A percentile compares a stretch with the other conserved stretches of the same genome.
Evolutionary conservation across 2,329 filamentous ascomycete species (phyloP).

Genomic region (Fusarium phyllophilum): DNA sequence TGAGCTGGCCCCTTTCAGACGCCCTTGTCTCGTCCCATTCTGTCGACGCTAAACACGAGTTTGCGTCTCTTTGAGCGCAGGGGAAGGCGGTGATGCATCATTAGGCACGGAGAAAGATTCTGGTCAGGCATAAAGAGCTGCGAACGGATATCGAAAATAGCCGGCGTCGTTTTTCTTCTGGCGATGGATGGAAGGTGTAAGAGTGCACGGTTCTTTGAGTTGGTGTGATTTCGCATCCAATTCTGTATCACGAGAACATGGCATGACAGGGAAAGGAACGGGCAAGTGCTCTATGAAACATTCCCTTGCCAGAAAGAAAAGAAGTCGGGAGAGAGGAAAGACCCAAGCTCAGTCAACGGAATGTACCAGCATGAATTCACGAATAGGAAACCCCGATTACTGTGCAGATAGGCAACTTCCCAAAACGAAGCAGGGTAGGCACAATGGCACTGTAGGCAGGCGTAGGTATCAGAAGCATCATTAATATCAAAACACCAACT

Average conservation of each 20-base stretch:
- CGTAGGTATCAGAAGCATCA: neutral
- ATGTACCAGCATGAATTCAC: neutral
- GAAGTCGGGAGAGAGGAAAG: neutral
- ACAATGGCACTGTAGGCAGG: neutral
- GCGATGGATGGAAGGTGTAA: conserved; percentile 16
- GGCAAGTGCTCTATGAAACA: neutral
- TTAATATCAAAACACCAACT: neutral
- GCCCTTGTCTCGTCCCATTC: conserved; percentile 45
- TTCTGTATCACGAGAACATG: conserved; percentile 19
- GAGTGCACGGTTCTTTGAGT: conserved; percentile 11
- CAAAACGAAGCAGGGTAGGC: neutral
- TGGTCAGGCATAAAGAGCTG: conserved; percentile 41
- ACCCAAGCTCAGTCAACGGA: neutral
- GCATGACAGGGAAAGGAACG: neutral
- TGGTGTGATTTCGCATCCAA: conserved; percentile 6
- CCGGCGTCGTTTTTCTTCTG: conserved; percentile 3
- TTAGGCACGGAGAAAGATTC: conserved; percentile 39
- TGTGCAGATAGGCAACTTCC: neutral
- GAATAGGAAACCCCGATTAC: conserved; percentile 7
- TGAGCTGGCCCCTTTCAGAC: conserved; percentile 45
- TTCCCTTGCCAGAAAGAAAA: neutral
- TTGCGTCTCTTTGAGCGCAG: conserved; percentile 38
- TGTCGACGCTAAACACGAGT: conserved; percentile 40
- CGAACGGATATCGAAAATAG: conserved; percentile 12
- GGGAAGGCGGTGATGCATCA: conserved; percentile 45